Evolutionary conservation across 2,329 filamentous ascomycete species (phyloP).

Genomic region (Cercospora canescens): DNA sequence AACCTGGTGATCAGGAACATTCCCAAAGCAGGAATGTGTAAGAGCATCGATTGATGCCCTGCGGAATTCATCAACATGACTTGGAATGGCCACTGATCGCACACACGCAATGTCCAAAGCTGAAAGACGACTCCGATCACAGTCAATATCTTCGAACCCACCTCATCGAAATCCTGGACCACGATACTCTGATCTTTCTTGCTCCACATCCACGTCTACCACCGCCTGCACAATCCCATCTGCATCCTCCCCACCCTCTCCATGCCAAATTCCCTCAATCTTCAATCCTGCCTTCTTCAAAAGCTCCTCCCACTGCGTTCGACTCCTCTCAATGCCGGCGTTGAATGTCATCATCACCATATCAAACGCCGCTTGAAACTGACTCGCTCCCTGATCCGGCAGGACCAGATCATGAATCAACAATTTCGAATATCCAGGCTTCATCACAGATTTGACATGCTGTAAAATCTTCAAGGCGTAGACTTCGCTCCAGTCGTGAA

Average conservation of each 20-base stretch:
- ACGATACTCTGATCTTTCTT: too few relatives aligned
- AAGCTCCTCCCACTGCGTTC: not conserved
- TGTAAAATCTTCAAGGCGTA: not conserved
- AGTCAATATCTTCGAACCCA: too few relatives aligned
- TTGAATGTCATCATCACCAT: not conserved
- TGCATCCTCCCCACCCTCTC: not conserved
- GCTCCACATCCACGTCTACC: not conserved
- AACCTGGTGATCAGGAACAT: too few relatives aligned
- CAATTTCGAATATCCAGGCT: not conserved
- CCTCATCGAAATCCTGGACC: too few relatives aligned
- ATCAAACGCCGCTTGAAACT: not conserved
- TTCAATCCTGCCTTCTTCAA: not conserved
- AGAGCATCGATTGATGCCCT: too few relatives aligned
- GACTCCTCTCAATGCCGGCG: not conserved
- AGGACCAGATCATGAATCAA: not conserved
- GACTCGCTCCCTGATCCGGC: not conserved
- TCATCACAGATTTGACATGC: not conserved
- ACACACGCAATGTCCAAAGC: too few relatives aligned
- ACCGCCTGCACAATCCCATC: not conserved
- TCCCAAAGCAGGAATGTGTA: too few relatives aligned
- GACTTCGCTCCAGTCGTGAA: not conserved
- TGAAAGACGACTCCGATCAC: too few relatives aligned
- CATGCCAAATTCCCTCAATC: not conserved
- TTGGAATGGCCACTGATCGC: too few relatives aligned
- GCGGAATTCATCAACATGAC: too few relatives aligned